These are phyloP conservation scores for Ambrosiella beaveri DNA, from an alignment of 2,329 filamentous ascomycete genomes.

Conservation along the genomic window DNA sequence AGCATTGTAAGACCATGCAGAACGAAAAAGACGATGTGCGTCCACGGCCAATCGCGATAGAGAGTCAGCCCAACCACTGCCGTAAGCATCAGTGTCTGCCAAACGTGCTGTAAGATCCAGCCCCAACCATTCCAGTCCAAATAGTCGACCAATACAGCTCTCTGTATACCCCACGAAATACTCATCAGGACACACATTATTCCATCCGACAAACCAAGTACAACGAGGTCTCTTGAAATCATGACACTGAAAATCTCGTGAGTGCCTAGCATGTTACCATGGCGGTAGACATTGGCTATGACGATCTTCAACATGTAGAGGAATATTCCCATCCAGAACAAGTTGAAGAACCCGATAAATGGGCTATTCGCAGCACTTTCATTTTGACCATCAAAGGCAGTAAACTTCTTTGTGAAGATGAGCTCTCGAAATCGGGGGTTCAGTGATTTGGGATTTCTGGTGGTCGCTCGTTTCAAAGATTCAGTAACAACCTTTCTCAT, in stretches of 20 bases:
- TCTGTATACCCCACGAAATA: slow-evolving; percentile 49
- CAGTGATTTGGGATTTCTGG: slow-evolving; percentile 12
- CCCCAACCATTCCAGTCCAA: slow-evolving; percentile 50
- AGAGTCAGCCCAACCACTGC: slow-evolving; percentile 48
- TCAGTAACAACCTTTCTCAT: slow-evolving; percentile 5
- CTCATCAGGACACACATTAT: slow-evolving; percentile 49
- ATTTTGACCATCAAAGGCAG: slow-evolving; percentile 59
- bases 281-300: slow-evolving; percentile 48
- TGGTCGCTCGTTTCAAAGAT: slow-evolving; percentile 3
- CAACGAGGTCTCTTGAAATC: slow-evolving; percentile 35
- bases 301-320: slow-evolving; percentile 50
- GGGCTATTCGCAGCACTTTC: slow-evolving; percentile 44
- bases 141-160: slow-evolving; percentile 37
- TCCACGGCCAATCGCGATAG: slow-evolving; percentile 65
- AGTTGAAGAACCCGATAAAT: slow-evolving; percentile 63
- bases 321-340: slow-evolving; percentile 58
- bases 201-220: slow-evolving; percentile 46
- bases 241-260: slow-evolving; percentile 58
- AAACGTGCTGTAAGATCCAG: slow-evolving; percentile 60
- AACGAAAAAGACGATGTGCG: slow-evolving; percentile 62
- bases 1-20: slow-evolving; percentile 58
- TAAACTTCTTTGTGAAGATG: slow-evolving; percentile 57
- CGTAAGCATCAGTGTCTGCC: slow-evolving; percentile 49
- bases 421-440: slow-evolving; percentile 27
- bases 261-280: slow-evolving; percentile 50